Percentiles rank a stretch among this genome's conserved stretches.
phyloP scores from a whole-genome alignment of 2,329 filamentous ascomycete species.

The Byssochlamys sp. region DNA sequence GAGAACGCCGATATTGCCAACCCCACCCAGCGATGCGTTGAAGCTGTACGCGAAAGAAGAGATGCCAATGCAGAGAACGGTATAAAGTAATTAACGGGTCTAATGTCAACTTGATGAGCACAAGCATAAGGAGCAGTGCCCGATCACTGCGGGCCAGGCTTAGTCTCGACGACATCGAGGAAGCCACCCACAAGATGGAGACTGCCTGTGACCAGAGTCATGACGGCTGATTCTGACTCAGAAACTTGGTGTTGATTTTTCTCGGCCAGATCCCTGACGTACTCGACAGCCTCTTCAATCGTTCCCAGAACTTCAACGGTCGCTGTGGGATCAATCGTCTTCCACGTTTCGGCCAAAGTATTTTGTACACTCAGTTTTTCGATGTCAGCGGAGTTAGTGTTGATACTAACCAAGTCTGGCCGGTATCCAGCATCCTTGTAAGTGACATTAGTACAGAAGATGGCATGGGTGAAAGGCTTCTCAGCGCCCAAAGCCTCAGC shows the following conservation, averaged over 20 bases:
- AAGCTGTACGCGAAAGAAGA: background rate
- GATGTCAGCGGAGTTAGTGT: slow-evolving; percentile 50
- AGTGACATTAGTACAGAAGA: slow-evolving; percentile 73
- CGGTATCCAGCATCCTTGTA: slow-evolving; percentile 52
- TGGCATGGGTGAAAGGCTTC: slow-evolving; percentile 57
- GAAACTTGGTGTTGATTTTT: slow-evolving; percentile 18
- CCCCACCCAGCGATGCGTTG: background rate
- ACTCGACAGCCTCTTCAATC: slow-evolving; percentile 59
- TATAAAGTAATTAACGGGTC: background rate
- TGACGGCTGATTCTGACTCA: slow-evolving; percentile 38
- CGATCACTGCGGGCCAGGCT: slow-evolving; percentile 13
- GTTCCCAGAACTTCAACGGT: slow-evolving; percentile 52
- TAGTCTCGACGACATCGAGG: slow-evolving; percentile 59
- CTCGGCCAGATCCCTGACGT: slow-evolving; percentile 41
- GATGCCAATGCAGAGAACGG: background rate
- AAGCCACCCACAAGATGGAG: slow-evolving; percentile 74
- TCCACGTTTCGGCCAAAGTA: slow-evolving; percentile 54
- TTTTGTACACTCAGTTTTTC: slow-evolving; percentile 56
- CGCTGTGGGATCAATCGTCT: slow-evolving; percentile 42
- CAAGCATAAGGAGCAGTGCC: slow-evolving; percentile 3
- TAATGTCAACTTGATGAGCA: no score
- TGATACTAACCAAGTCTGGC: slow-evolving; percentile 55
- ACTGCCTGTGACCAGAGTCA: slow-evolving; percentile 70
- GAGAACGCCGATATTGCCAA: background rate
- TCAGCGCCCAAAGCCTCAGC: slow-evolving; percentile 27